Evolutionary conservation across 2,329 filamentous ascomycete genomes (phyloP).

Genomic region (Beauveria medogensis): DNA sequence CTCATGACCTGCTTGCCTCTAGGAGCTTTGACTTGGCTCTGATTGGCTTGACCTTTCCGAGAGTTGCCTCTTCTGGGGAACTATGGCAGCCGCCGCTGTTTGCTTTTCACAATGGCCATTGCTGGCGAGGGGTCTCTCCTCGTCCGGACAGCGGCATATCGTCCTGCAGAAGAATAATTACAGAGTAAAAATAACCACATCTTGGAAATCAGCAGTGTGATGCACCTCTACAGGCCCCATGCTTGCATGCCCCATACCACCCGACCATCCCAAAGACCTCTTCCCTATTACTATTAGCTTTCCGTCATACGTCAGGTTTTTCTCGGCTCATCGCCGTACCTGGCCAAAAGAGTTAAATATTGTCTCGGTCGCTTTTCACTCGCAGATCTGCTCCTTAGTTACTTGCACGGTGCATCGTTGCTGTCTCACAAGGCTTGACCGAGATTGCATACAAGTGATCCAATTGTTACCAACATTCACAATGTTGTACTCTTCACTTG

Average conservation of each 20-base stretch:
- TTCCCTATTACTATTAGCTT: not conserved
- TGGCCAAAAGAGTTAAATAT: conserved; percentile 6
- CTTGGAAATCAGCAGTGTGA: not conserved
- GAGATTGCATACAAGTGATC: not conserved
- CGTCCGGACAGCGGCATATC: not conserved
- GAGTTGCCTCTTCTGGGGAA: not conserved
- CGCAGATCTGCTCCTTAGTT: not conserved
- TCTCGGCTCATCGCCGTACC: conserved; percentile 2
- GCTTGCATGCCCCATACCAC: not conserved
- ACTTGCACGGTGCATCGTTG: not conserved
- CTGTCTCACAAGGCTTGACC: not conserved
- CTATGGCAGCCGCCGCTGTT: not conserved
- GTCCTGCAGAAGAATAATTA: not conserved
- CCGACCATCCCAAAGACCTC: not conserved
- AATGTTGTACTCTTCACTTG: conserved; percentile 8
- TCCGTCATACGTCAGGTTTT: conserved; percentile 4
- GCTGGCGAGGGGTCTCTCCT: not conserved
- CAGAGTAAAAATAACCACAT: not conserved
- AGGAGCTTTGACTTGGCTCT: not conserved
- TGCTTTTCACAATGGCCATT: not conserved
- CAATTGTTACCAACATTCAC: not conserved
- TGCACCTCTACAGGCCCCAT: not conserved
- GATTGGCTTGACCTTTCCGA: not conserved
- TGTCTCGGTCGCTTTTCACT: not conserved
- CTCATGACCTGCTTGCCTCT: not conserved